Evolutionary conservation across 2,329 filamentous ascomycete genomes (phyloP).

Genomic region (Colletotrichum incanum): DNA sequence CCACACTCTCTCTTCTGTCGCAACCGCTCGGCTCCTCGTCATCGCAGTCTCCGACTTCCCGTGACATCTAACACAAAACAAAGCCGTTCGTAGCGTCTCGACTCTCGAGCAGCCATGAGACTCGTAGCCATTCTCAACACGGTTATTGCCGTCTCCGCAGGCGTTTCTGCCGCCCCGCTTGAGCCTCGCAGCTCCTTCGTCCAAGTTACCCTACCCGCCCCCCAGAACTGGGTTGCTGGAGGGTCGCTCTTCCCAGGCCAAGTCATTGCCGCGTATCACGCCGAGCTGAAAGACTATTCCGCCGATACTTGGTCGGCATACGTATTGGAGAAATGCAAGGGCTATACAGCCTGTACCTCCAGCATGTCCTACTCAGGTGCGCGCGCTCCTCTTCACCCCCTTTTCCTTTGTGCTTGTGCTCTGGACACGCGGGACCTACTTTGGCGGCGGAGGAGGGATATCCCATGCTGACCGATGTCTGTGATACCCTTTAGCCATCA

Average conservation of each 20-base stretch:
- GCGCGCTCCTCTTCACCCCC: not conserved
- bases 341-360: not conserved
- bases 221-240: conserved; percentile 5
- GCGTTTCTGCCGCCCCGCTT: not conserved
- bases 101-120: conserved; percentile 4
- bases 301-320: conserved; percentile 1
- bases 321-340: conserved; percentile 9
- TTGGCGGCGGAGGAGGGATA: not conserved
- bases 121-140: not conserved
- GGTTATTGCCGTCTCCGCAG: not conserved
- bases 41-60: not conserved
- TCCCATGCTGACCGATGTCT: not conserved
- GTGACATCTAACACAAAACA: not conserved
- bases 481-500: not conserved
- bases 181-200: conserved; percentile 1
- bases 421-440: no score
- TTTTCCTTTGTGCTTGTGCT: not conserved
- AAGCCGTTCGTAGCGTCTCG: not conserved
- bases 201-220: not conserved
- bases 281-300: not conserved
- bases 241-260: not conserved
- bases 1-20: not conserved
- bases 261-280: not conserved
- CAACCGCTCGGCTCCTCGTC: not conserved
- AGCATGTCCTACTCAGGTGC: conserved; percentile 1